These are phyloP conservation scores for Chaetomium tenue DNA, from an alignment of 495 filamentous ascomycete genomes.

Conservation along the genomic window DNA sequence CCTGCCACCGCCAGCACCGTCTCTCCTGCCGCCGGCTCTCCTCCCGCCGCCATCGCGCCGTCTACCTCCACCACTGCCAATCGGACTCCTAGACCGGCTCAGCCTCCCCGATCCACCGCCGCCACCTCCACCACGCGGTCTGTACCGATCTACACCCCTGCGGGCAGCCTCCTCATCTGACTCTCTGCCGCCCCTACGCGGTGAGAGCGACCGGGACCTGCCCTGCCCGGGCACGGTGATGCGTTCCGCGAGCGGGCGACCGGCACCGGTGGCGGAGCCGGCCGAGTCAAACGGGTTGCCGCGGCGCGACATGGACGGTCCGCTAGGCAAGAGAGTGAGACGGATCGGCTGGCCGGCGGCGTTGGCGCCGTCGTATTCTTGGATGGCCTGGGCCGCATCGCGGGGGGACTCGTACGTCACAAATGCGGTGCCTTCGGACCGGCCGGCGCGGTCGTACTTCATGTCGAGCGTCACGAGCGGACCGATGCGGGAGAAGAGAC, in stretches of 20 bases:
- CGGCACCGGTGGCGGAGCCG: slow-evolving; percentile 55
- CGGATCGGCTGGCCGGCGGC: slow-evolving; percentile 88
- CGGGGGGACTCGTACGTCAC: slow-evolving; percentile 69
- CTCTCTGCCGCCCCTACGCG: slow-evolving; percentile 38
- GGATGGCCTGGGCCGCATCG: slow-evolving; percentile 72
- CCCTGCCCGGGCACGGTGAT: slow-evolving; percentile 55
- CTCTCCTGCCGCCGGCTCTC: slow-evolving; percentile 37
- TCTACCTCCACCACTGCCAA: slow-evolving; percentile 36
- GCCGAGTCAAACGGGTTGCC: slow-evolving; percentile 59
- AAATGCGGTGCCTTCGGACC: slow-evolving; percentile 81
- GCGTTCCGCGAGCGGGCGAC: slow-evolving; percentile 70
- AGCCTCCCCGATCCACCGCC: slow-evolving; percentile 1
- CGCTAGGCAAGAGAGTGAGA: slow-evolving; percentile 63
- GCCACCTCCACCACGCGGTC: slow-evolving; percentile 57
- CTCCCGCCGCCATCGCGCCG: slow-evolving; percentile 31
- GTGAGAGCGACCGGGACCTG: slow-evolving; percentile 52
- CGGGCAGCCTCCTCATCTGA: slow-evolving; percentile 64
- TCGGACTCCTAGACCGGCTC: slow-evolving; percentile 52
- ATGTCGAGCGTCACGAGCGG: slow-evolving; percentile 67
- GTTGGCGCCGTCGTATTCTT: slow-evolving; percentile 85
- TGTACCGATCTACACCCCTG: slow-evolving; percentile 78
- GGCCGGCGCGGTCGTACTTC: slow-evolving; percentile 84
- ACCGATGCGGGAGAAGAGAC: slow-evolving; percentile 76
- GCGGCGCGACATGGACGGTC: slow-evolving; percentile 28
- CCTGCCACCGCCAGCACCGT: slow-evolving; percentile 42